phyloP scores from a whole-genome alignment of 768 basidiomycete genomes.

The Leucosporidium yakuticum region DNA sequence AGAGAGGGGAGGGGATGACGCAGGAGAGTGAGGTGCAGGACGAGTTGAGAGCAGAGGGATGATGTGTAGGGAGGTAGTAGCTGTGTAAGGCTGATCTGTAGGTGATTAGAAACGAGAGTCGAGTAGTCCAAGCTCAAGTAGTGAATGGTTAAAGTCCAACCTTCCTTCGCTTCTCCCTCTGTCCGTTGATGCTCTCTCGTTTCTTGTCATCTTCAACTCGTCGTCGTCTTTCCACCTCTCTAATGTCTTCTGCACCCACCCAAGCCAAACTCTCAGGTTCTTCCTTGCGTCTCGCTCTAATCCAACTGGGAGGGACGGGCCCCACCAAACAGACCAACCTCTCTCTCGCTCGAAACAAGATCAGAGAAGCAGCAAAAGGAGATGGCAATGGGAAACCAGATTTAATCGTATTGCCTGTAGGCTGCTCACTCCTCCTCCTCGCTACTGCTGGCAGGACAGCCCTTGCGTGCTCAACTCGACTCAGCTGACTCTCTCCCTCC shows the following conservation, averaged over 20 bases:
- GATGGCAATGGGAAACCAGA: slow-evolving; percentile 62
- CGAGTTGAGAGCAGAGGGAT: too few relatives aligned
- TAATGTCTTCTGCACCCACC: neutral
- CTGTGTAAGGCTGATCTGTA: too few relatives aligned
- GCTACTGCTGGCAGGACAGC: neutral
- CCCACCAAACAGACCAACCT: slow-evolving; percentile 70
- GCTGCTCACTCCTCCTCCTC: slow-evolving; percentile 49
- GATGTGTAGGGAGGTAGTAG: too few relatives aligned
- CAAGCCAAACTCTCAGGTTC: slow-evolving; percentile 18
- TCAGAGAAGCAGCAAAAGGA: slow-evolving; percentile 56
- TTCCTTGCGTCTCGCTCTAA: slow-evolving; percentile 75
- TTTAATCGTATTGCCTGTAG: slow-evolving; percentile 80
- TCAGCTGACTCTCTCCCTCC: neutral
- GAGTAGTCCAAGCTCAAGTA: too few relatives aligned
- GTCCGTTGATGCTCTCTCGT: neutral
- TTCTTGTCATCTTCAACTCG: neutral
- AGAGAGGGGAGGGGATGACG: too few relatives aligned
- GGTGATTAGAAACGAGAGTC: too few relatives aligned
- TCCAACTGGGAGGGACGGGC: slow-evolving; percentile 66
- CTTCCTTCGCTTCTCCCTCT: too few relatives aligned
- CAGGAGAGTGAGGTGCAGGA: too few relatives aligned
- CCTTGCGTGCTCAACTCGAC: slow-evolving; percentile 50
- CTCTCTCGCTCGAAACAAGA: slow-evolving; percentile 62
- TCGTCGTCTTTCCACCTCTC: neutral
- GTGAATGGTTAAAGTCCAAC: too few relatives aligned